Evolutionary conservation across 805 yeast genomes (phyloP), one percentile per base, ranked within the genome.

Genomic region (Lipomyces sp.): DNA sequence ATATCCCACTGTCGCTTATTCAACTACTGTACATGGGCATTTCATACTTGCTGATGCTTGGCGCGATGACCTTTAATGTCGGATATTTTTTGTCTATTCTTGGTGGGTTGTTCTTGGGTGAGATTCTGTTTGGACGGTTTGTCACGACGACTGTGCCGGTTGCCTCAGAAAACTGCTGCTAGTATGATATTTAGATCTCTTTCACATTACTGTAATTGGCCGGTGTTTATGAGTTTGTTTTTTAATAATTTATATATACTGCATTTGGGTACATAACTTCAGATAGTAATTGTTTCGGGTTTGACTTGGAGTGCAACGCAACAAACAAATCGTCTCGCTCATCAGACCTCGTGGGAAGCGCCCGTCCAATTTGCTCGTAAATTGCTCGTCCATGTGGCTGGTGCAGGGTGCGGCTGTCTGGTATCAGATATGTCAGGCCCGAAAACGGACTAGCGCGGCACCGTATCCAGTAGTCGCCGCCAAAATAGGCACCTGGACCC

Each of bases 31-130:
- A 50, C 3, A 36, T 58, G 14, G 64, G 57, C 23, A 39, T 43
- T 14, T 44, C 58, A 10, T 62, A 61, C 41, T 40, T 63, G 26
- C 59, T 61, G 32, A 63, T 63, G 66, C 34, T 63, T 37, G 64
- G 63, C 10, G 66, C 60, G 36, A 63, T 63, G 66, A 56, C 66
- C 7, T 58, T 57, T 44, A 63, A 63, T 28, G 58, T 63, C 34
- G 66, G 66, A 29, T 63, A 63, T 48, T 63, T 63, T 38, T 38
- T 62, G 16, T 58, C 65, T 16, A 57, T 63, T 18, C 52, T 63
- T 4, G 65, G 57, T 19, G 66, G 66, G 18, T 48, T 62, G 22
- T 55, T 63, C 37, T 47, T 63, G 3, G 66, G 66, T 16, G 65
- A 63, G 48, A 50, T 63, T 24, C 18, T 63, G 7, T 39, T 63